These are phyloP conservation scores for Fomitopsis pulvina DNA, from an alignment of 768 basidiomycete genomes.

Conservation along the genomic window DNA sequence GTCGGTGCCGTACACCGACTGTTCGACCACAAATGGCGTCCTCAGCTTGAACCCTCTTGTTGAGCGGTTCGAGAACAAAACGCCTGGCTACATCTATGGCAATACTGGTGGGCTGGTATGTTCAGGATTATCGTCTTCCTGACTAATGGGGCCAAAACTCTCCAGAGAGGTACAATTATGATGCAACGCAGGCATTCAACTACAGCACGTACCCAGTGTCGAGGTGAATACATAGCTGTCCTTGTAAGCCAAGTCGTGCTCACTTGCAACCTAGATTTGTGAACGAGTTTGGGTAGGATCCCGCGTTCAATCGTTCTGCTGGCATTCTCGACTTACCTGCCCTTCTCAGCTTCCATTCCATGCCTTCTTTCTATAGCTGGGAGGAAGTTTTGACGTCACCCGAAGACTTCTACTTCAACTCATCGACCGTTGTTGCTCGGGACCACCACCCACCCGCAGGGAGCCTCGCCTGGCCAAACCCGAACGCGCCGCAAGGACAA, in stretches of 20 bases:
- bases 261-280: conserved; percentile 33
- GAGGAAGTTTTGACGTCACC: conserved; percentile 45
- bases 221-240: conserved; percentile 23
- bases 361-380: conserved; percentile 59
- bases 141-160: neutral
- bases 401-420: conserved; percentile 52
- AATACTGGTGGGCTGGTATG: conserved; percentile 33
- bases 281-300: conserved; percentile 48
- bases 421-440: conserved; percentile 46
- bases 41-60: conserved; percentile 51
- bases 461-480: conserved; percentile 46
- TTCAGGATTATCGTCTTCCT: neutral
- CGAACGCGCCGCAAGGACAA: conserved; percentile 47
- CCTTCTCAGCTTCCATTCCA: conserved; percentile 46
- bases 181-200: conserved; percentile 44
- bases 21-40: conserved; percentile 51
- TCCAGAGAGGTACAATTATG: conserved; percentile 52
- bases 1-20: conserved; percentile 53
- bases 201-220: conserved; percentile 46
- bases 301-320: neutral
- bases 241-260: neutral
- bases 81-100: conserved; percentile 47
- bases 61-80: conserved; percentile 43
- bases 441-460: conserved; percentile 53
- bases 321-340: neutral